A percentile compares a stretch with the other conserved stretches of the same genome.
phyloP scores from a whole-genome alignment of 2,329 filamentous ascomycete genomes.

The Cladophialophora carrionii region DNA sequence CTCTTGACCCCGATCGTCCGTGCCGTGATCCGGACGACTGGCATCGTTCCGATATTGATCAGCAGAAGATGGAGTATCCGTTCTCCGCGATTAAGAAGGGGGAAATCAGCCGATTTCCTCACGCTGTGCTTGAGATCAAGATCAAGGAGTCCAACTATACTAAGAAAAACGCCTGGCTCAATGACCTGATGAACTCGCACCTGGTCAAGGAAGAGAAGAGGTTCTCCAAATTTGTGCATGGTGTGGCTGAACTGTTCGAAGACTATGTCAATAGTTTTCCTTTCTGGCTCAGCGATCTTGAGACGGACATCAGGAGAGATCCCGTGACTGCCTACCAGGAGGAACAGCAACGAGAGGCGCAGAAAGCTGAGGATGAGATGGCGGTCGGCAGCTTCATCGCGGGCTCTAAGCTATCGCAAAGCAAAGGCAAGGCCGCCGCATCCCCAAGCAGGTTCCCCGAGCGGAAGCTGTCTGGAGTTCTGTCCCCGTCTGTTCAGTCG shows the following conservation, averaged over 20 bases:
- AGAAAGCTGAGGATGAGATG: slow-evolving; percentile 81
- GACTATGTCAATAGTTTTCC: slow-evolving; percentile 95
- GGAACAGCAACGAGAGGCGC: slow-evolving; percentile 81
- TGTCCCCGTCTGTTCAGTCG: slow-evolving; percentile 40
- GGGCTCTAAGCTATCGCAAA: slow-evolving; percentile 42
- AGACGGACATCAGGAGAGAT: slow-evolving; percentile 91
- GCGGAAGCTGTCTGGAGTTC: slow-evolving; percentile 28
- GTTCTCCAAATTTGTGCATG: slow-evolving; percentile 97
- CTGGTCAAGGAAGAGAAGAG: slow-evolving; percentile 84
- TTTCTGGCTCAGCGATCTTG: slow-evolving; percentile 91
- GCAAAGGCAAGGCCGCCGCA: slow-evolving; percentile 29
- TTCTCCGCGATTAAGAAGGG: slow-evolving; percentile 86
- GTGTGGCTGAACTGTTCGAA: slow-evolving; percentile 87
- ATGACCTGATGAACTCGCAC: slow-evolving; percentile 90
- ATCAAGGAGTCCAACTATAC: slow-evolving; percentile 66
- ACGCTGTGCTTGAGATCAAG: slow-evolving; percentile 90
- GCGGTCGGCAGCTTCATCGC: slow-evolving; percentile 87
- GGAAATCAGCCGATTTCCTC: slow-evolving; percentile 88
- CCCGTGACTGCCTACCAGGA: slow-evolving; percentile 88
- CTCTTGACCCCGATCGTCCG: slow-evolving; percentile 78
- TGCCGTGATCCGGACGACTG: slow-evolving; percentile 86
- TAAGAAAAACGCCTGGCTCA: slow-evolving; percentile 81
- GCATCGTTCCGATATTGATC: slow-evolving; percentile 90
- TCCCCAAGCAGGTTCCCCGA: slow-evolving; percentile 34
- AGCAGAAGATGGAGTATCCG: slow-evolving; percentile 78